phyloP scores from a whole-genome alignment of 108 stramenopile species.

The Nitzschia sp. region DNA sequence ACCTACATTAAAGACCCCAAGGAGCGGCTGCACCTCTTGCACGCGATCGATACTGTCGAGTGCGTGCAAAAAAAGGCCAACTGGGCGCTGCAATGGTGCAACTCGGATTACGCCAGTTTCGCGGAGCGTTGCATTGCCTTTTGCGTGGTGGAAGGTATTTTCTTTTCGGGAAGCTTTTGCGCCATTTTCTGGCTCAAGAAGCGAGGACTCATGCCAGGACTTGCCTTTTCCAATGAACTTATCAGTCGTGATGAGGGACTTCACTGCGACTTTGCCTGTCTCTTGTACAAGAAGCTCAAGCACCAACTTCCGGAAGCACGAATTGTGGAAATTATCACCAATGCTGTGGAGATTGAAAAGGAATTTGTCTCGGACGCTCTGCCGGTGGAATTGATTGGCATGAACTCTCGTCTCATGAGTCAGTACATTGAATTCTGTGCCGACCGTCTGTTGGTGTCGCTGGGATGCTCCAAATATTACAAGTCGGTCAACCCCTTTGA shows the following conservation, averaged over 20 bases:
- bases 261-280: constrained; percentile 96
- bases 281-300: constrained; percentile 87
- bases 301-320: constrained; percentile 76
- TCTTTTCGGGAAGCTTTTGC: constrained; percentile 98
- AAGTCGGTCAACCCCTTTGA: constrained; percentile 95
- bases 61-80: constrained; percentile 97
- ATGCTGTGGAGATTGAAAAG: constrained; percentile 98
- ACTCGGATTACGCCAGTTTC: constrained; percentile 85
- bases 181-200: constrained; percentile 99
- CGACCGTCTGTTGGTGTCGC: constrained; percentile 92
- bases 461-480: constrained; percentile 89
- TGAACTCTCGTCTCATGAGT: constrained; percentile 97
- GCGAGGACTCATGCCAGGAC: constrained; percentile 99
- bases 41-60: constrained; percentile 92
- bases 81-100: constrained; percentile 98
- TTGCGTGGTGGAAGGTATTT: constrained; percentile 99
- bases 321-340: constrained; percentile 82
- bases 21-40: constrained; percentile 82
- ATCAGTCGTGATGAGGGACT: constrained; percentile 98
- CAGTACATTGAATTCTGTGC: constrained; percentile 99
- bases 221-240: constrained; percentile 98
- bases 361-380: constrained; percentile 97
- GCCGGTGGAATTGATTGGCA: constrained; percentile 99
- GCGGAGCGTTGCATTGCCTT: constrained; percentile 99
- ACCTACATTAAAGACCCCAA: constrained; percentile 92